Base-by-base conservation (phyloP, 441 rosid species). In the Hura crepitans region DNA sequence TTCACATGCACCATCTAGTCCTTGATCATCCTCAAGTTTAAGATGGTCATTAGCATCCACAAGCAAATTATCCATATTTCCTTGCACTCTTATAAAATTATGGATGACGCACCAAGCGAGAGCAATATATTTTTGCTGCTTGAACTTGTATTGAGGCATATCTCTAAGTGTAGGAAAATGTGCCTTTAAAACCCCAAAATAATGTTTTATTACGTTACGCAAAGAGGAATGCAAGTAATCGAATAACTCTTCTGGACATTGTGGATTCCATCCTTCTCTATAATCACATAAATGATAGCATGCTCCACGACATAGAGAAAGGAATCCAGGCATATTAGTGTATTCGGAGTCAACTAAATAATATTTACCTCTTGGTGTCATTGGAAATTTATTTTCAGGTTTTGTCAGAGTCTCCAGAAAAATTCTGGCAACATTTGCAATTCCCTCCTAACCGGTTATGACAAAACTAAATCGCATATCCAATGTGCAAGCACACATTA, bases 381-480 rank as follows among this genome's bases (percentile, higher is more conserved):
- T 28, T 0, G 6, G 17, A 65, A 65, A 65, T 17, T 28, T 0
- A 28, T 47, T 47, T 49, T 65, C 0, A 15, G 2, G 56, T 1
- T 27, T 7, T 12, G 56, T n/a, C 0, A 39, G 0, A 8, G 7
- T 39, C 20, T 61, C 13, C 0, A 39, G 7, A 37, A 61, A 5
- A 7, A 37, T 10, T 11, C 28, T 18, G 0, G 17, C 0, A 39
- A 35, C 27, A 30, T 61, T 61, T 17, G 25, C 15, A 14, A 10
- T 27, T 17, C 47, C 49, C 63, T 63, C 28, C 45, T 28, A 71
- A 25, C 66, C 20, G 10, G 9, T 55, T 35, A 62, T 37, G n/a
- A 39, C 28, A 51, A 39, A 58, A 6, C 53, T 30, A 39, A 35
- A 70, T 6, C 8, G n/a, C 60, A 47, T 63, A 57, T 65, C 69